A percentile compares a stretch with the other conserved stretches of the same genome.
Conservation (phyloP, 2,329 filamentous ascomycete species). For the Zopfia rhizophila region DNA sequence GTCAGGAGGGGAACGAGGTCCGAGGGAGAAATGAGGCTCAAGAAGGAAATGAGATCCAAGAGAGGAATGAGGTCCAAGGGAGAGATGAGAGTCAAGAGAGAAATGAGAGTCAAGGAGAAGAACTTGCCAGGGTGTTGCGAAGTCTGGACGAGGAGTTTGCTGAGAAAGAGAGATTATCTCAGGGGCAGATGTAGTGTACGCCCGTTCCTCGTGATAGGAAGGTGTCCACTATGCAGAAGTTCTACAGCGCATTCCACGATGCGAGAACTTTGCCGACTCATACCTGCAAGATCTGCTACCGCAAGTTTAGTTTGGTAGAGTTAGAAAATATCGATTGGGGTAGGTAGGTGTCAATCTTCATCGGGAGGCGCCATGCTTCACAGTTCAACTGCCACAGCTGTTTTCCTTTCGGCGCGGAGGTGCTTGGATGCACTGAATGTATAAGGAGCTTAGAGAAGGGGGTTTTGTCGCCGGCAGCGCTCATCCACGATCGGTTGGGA, state of each 20-base stretch:
- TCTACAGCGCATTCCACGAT: conserved; percentile 7
- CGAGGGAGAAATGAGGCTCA: no score
- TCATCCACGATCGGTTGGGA: conserved; percentile 4
- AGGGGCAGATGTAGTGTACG: conserved; percentile 3
- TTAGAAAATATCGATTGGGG: conserved; percentile 7
- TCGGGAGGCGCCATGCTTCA: conserved; percentile 5
- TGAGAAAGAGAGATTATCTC: conserved; percentile 7
- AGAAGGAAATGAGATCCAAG: no score
- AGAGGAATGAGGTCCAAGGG: no score
- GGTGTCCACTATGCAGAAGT: conserved; percentile 1
- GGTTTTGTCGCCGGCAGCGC: neutral
- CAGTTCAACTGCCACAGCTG: conserved; percentile 2
- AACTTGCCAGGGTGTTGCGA: conserved; percentile 1
- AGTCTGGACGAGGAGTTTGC: conserved; percentile 9
- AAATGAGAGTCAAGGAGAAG: no score
- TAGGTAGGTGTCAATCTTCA: neutral
- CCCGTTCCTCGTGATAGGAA: conserved; percentile 3
- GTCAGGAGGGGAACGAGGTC: no score
- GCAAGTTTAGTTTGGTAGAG: conserved; percentile 3
- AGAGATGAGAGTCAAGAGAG: no score
- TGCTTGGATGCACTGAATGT: conserved; percentile 2
- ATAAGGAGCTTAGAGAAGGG: conserved; percentile 2
- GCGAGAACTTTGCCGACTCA: conserved; percentile 1
- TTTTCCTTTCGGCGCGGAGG: neutral
- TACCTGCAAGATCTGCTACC: conserved; percentile 7